Evolutionary conservation across 768 basidiomycete species (phyloP).

Genomic region (Gymnopilus junonius): DNA sequence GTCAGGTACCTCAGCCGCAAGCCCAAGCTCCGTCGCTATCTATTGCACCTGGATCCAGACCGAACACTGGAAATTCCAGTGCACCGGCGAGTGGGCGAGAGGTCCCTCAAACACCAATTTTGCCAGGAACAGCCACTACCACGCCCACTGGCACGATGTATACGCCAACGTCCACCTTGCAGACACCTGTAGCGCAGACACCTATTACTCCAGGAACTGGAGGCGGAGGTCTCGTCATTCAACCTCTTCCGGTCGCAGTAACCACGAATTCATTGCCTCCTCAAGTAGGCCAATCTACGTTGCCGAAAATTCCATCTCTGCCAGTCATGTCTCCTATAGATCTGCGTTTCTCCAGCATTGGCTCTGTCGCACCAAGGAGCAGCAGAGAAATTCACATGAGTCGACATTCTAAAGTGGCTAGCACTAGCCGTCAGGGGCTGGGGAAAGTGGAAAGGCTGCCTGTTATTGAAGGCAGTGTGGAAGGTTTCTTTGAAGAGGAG

Average conservation of each 20-base stretch:
- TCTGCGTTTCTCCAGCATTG: constrained; percentile 56
- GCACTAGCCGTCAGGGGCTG: constrained; percentile 11
- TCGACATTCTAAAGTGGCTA: constrained; percentile 6
- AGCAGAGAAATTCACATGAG: constrained; percentile 26
- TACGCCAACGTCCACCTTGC: constrained; percentile 28
- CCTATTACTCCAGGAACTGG: constrained; percentile 9
- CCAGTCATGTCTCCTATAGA: constrained; percentile 66
- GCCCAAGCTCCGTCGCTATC: constrained; percentile 11
- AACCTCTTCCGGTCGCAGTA: constrained; percentile 21
- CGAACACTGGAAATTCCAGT: constrained; percentile 3
- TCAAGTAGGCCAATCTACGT: background rate
- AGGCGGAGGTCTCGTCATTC: constrained; percentile 8
- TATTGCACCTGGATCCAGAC: background rate
- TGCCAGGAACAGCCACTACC: constrained; percentile 18
- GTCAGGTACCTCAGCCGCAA: constrained; percentile 4
- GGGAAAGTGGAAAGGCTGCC: constrained; percentile 39
- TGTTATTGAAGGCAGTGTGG: constrained; percentile 44
- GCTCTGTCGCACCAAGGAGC: constrained; percentile 38
- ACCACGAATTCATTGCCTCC: constrained; percentile 9
- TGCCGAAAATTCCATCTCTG: constrained; percentile 28
- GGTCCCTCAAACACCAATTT: constrained; percentile 20
- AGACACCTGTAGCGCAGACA: constrained; percentile 18
- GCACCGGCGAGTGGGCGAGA: background rate
- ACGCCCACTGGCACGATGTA: constrained; percentile 25
- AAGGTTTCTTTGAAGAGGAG: constrained; percentile 31